Evolutionary conservation across 2,329 filamentous ascomycete species (phyloP).

Genomic region (Diaporthe citri): DNA sequence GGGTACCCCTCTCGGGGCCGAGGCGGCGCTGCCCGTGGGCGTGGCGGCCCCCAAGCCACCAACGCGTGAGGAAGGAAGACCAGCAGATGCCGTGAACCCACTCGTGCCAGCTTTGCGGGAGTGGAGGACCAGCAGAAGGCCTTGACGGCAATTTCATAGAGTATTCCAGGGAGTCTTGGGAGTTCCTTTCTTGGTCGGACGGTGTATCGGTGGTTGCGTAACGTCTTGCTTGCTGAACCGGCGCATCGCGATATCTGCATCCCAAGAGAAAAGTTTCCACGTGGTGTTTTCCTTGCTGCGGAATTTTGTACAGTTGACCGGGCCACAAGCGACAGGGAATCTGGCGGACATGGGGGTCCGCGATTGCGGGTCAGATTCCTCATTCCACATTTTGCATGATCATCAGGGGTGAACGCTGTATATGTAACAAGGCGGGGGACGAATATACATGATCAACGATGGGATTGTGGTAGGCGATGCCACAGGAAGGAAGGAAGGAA

Average conservation of each 20-base stretch:
- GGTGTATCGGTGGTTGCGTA: constrained; percentile 38
- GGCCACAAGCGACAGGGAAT: constrained; percentile 15
- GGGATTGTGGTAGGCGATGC: constrained; percentile 29
- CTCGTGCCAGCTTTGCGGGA: constrained; percentile 3
- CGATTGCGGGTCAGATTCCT: constrained; percentile 27
- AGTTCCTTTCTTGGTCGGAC: constrained; percentile 40
- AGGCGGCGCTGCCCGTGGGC: constrained; percentile 72
- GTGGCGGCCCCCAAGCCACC: constrained; percentile 68
- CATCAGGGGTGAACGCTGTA: constrained; percentile 35
- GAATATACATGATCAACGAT: constrained; percentile 38
- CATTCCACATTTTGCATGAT: constrained; percentile 36
- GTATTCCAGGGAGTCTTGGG: constrained; percentile 40
- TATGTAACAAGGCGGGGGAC: constrained; percentile 37
- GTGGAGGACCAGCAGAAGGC: constrained; percentile 27
- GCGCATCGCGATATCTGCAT: constrained; percentile 41
- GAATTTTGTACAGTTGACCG: constrained; percentile 30
- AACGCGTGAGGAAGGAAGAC: constrained; percentile 57
- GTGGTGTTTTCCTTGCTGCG: constrained; percentile 26
- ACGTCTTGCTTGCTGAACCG: constrained; percentile 39
- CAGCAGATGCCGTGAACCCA: constrained; percentile 9
- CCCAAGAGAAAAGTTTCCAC: constrained; percentile 37
- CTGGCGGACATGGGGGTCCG: constrained; percentile 12
- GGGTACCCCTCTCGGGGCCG: constrained; percentile 75
- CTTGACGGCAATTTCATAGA: constrained; percentile 36
- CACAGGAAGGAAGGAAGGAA: constrained; percentile 18